phyloP scores from a whole-genome alignment of 208 protist species.

The Acanthamoeba culbertsoni region DNA sequence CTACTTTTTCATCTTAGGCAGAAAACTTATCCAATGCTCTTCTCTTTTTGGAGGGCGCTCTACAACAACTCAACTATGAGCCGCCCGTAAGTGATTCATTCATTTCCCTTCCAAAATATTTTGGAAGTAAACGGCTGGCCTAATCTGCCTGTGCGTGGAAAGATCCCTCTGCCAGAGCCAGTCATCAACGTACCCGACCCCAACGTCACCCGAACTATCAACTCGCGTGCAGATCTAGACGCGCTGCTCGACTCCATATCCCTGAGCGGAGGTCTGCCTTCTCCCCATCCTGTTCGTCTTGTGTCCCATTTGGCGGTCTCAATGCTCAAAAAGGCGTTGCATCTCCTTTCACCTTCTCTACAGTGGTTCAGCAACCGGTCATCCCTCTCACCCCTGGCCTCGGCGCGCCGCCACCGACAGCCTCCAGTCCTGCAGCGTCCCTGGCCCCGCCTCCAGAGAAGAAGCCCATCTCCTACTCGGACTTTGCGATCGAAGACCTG shows the following conservation, averaged over 20 bases:
- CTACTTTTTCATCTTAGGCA: background rate
- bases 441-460: background rate
- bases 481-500: constrained; percentile 17
- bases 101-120: background rate
- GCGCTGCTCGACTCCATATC: background rate
- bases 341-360: no score
- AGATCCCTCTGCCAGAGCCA: background rate
- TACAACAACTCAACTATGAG: constrained; percentile 14
- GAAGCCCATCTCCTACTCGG: background rate
- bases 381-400: no score
- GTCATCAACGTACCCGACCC: background rate
- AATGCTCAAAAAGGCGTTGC: no score
- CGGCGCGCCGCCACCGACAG: background rate
- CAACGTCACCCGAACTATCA: background rate
- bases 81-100: background rate
- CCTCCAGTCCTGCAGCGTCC: background rate
- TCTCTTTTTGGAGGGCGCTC: background rate
- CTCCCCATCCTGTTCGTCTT: background rate
- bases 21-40: background rate
- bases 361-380: no score
- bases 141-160: background rate
- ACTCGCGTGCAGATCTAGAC: background rate
- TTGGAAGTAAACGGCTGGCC: no score
- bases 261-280: background rate
- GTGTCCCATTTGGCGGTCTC: no score